A percentile compares a stretch with the other conserved stretches of the same genome.
Evolutionary conservation across 352 stramenopile genomes (phyloP).

Genomic region (Globisporangium solare): DNA sequence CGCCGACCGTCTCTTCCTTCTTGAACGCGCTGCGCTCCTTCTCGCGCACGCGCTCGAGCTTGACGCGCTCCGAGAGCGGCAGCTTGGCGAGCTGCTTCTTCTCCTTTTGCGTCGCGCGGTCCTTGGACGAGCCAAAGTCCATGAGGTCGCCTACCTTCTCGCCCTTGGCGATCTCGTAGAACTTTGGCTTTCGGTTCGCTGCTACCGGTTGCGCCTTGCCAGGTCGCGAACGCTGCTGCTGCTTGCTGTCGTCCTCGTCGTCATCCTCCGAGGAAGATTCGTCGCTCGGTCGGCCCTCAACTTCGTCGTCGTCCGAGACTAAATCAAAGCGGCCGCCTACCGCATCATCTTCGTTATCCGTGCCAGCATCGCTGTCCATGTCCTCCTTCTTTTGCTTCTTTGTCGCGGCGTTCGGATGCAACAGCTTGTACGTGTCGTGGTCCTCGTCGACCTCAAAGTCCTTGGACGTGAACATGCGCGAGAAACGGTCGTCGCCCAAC

Average conservation of each 20-base stretch:
- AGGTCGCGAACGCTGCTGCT: slow-evolving; percentile 12
- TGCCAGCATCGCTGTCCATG: slow-evolving; percentile 89
- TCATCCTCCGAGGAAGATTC: slow-evolving; percentile 66
- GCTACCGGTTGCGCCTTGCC: neutral
- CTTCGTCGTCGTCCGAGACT: slow-evolving; percentile 60
- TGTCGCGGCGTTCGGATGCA: slow-evolving; percentile 91
- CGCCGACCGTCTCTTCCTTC: slow-evolving; percentile 68
- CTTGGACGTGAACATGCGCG: slow-evolving; percentile 94
- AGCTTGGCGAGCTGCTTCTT: slow-evolving; percentile 78
- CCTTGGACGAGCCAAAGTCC: slow-evolving; percentile 60
- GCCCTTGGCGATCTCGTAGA: slow-evolving; percentile 83
- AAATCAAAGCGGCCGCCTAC: slow-evolving; percentile 63
- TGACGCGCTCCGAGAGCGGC: slow-evolving; percentile 71
- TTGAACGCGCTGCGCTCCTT: slow-evolving; percentile 79
- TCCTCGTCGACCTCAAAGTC: slow-evolving; percentile 98
- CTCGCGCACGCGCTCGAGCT: slow-evolving; percentile 67
- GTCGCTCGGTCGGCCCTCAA: slow-evolving; percentile 52
- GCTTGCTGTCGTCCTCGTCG: slow-evolving; percentile 22
- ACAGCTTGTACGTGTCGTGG: slow-evolving; percentile 93
- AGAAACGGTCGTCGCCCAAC: slow-evolving; percentile 96
- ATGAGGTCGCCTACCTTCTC: slow-evolving; percentile 82
- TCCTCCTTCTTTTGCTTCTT: slow-evolving; percentile 84
- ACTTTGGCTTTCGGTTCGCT: slow-evolving; percentile 58
- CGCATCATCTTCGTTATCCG: slow-evolving; percentile 51
- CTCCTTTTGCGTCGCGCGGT: slow-evolving; percentile 65